Base-by-base conservation (phyloP, 495 filamentous ascomycete species). In the Friedmanniomyces endolithicus region DNA sequence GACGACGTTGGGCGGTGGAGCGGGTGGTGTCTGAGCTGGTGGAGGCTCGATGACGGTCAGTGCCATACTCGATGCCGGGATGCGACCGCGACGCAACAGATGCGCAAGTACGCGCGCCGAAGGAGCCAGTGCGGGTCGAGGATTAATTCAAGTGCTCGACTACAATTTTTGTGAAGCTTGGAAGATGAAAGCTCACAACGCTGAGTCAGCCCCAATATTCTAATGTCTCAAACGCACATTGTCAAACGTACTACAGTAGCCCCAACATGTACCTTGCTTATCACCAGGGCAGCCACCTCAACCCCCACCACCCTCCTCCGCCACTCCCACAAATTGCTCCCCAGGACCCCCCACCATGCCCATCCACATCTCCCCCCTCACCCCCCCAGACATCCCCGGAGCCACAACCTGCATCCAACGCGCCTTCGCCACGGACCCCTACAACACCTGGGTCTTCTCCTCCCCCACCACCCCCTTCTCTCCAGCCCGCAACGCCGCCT, bases 351-450 rank as follows among this genome's bases (percentile, higher is more conserved):
- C 37, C 6, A 69, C 48, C 47, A 83, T 82, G 79, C 66, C 77
- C 48, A 73, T 84, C 60, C 63, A 73, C 50, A 75, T 85, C 61
- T 66, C 74, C 39, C 73, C 68, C 35, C 68, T 85, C 57, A 72
- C 71, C 17, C 70, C 77, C 65, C 64, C 64, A 55, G 81, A 84
- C 60, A 83, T 84, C 41, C 74, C 80, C 20, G 76, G 75, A 48
- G 80, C 78, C 41, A 74, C 83, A 62, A 71, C 77, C 50, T 74
- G 70, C 55, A 72, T 79, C 48, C 75, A 77, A 59, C 71, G 74
- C 61, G 79, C 80, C 17, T 85, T 86, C 67, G 72, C 72, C 9
- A 73, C 81, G 20, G 83, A 85, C 60, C 82, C 82, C 16, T 84
- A 82, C 61, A 82, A 79, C 64, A 68, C 70, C 11, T 85, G 80